These are phyloP conservation scores for Tricholoma hemisulphureum DNA, from an alignment of 768 basidiomycete genomes.

Conservation along the genomic window DNA sequence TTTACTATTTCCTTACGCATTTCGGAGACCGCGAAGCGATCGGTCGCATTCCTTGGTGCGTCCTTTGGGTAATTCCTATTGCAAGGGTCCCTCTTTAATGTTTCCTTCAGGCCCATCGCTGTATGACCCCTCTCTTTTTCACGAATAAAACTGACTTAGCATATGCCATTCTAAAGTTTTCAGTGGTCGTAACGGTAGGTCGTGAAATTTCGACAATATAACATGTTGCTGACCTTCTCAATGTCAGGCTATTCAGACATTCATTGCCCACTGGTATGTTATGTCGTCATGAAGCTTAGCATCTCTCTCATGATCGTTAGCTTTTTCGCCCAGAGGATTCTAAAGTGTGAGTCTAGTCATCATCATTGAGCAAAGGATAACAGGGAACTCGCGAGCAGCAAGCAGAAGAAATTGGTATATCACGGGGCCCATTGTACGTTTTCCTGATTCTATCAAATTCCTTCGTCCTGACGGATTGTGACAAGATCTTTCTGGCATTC, in stretches of 20 bases:
- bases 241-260: slow-evolving; percentile 25
- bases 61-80: not conserved
- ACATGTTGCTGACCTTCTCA: not conserved
- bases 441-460: not conserved
- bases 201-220: not conserved
- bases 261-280: slow-evolving; percentile 24
- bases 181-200: slow-evolving; percentile 17
- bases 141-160: not conserved
- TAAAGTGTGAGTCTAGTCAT: slow-evolving; percentile 12
- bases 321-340: slow-evolving; percentile 15
- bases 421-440: slow-evolving; percentile 23
- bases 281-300: not conserved
- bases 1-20: slow-evolving; percentile 20
- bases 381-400: slow-evolving; percentile 7
- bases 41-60: slow-evolving; percentile 22
- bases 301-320: slow-evolving; percentile 1
- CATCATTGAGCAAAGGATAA: not conserved
- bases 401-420: slow-evolving; percentile 27
- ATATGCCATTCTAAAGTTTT: not conserved
- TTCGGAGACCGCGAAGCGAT: slow-evolving; percentile 12
- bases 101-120: slow-evolving; percentile 15
- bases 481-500: slow-evolving; percentile 18
- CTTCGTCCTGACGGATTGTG: not conserved
- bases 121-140: not conserved
- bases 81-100: not conserved